Conservation (phyloP, 768 basidiomycete species). For the Amanita phalloides region DNA sequence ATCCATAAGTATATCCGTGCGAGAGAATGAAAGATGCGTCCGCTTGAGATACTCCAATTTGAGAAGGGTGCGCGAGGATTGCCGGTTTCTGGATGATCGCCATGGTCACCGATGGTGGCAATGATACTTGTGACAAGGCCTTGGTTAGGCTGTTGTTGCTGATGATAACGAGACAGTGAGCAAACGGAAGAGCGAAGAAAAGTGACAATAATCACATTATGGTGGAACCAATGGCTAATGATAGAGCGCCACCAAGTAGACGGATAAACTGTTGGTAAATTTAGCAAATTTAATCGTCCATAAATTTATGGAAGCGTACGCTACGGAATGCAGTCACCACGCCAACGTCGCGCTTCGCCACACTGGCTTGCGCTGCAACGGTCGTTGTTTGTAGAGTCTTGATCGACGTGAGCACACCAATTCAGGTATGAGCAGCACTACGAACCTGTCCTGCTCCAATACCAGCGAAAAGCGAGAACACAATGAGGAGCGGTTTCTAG, state of each 20-base stretch:
- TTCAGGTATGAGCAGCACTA: background rate
- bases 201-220: background rate
- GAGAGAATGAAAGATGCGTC: too few relatives aligned
- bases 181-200: too few relatives aligned
- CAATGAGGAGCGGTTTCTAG: background rate
- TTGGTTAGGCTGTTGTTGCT: too few relatives aligned
- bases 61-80: background rate
- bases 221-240: background rate
- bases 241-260: too few relatives aligned
- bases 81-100: background rate
- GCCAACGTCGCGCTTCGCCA: background rate
- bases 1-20: too few relatives aligned
- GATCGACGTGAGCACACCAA: background rate
- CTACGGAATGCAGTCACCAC: conserved; percentile 1
- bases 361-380: background rate
- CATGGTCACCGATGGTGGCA: too few relatives aligned
- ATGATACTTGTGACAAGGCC: too few relatives aligned
- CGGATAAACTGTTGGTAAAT: too few relatives aligned
- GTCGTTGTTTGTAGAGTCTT: conserved; percentile 1
- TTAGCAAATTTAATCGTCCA: background rate
- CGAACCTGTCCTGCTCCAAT: background rate
- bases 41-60: background rate
- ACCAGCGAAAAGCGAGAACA: background rate
- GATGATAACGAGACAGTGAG: too few relatives aligned
- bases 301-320: background rate